These are phyloP conservation scores for Phialocephala subalpina DNA, from an alignment of 2,329 filamentous ascomycete species.

Conservation along the genomic window DNA sequence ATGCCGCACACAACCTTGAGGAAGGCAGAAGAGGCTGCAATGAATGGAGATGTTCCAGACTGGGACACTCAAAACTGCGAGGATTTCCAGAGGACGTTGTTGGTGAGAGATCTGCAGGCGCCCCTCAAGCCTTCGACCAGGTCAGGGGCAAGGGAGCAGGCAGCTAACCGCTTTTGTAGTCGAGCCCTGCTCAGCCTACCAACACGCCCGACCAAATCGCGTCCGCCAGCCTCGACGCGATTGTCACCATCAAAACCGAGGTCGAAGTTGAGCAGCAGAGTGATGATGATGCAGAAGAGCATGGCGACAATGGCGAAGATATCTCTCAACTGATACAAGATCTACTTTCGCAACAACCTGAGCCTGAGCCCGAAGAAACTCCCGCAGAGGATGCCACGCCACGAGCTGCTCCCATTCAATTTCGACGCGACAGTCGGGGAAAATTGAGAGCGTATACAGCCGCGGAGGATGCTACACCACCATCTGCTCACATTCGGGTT, in stretches of 20 bases:
- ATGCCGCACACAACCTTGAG: conserved; percentile 13
- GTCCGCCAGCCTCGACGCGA: conserved; percentile 13
- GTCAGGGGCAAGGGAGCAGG: conserved; percentile 15
- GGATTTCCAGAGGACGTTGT: conserved; percentile 21
- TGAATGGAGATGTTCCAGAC: conserved; percentile 22
- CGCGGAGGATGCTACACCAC: conserved; percentile 13
- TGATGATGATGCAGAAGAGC: neutral
- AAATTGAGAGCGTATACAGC: neutral
- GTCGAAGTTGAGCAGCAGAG: neutral
- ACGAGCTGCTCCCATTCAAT: neutral
- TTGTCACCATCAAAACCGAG: neutral
- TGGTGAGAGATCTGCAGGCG: conserved; percentile 26
- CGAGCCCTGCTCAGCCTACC: conserved; percentile 16
- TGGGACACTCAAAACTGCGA: conserved; percentile 29
- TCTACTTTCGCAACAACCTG: neutral
- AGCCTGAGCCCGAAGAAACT: too few relatives aligned
- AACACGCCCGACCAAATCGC: conserved; percentile 15
- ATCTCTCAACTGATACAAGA: neutral
- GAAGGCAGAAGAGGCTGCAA: conserved; percentile 27
- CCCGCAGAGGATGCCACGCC: too few relatives aligned
- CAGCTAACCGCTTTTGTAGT: conserved; percentile 19
- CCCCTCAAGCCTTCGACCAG: conserved; percentile 8
- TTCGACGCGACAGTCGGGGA: neutral
- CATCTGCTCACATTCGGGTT: conserved; percentile 1
- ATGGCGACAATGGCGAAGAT: neutral